Evolutionary conservation across 2,329 filamentous ascomycete genomes (phyloP).

Genomic region (Fusarium lyarnte): DNA sequence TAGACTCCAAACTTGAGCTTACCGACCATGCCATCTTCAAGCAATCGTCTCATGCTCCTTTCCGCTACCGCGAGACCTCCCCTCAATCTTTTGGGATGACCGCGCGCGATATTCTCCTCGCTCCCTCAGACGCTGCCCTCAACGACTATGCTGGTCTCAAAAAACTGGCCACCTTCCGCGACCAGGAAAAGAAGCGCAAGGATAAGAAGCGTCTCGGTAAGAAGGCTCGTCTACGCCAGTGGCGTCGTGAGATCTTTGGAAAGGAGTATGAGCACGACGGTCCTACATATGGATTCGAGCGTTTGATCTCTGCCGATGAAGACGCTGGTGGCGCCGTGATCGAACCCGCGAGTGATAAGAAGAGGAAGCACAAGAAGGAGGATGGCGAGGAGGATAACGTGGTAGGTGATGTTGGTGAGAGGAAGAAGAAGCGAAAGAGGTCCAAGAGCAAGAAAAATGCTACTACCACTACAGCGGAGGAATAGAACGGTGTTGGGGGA

Average conservation of each 20-base stretch:
- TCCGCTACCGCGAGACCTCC: slow-evolving; percentile 95
- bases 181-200: slow-evolving; percentile 86
- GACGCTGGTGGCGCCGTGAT: slow-evolving; percentile 40
- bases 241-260: slow-evolving; percentile 75
- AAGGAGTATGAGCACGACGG: slow-evolving; percentile 65
- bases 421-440: slow-evolving; percentile 64
- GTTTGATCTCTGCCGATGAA: slow-evolving; percentile 45
- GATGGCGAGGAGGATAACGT: slow-evolving; percentile 36
- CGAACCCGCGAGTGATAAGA: slow-evolving; percentile 33
- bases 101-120: slow-evolving; percentile 85
- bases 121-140: slow-evolving; percentile 84
- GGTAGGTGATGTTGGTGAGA: slow-evolving; percentile 41
- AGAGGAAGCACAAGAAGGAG: slow-evolving; percentile 12
- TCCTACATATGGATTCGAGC: slow-evolving; percentile 67
- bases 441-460: slow-evolving; percentile 54
- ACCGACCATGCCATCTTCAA: slow-evolving; percentile 70
- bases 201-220: slow-evolving; percentile 91
- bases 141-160: slow-evolving; percentile 95
- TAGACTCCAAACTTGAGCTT: slow-evolving; percentile 83
- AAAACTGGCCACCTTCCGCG: slow-evolving; percentile 91
- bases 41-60: slow-evolving; percentile 52
- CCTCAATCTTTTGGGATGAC: slow-evolving; percentile 91
- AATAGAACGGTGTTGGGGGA: slow-evolving; percentile 17
- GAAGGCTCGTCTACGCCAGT: slow-evolving; percentile 89
- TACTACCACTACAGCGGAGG: slow-evolving; percentile 38